Evolutionary conservation across 1,284 basidiomycete genomes (phyloP), one percentile per base, ranked within the genome.

Genomic region (Apiotrichum akiyoshidainum): DNA sequence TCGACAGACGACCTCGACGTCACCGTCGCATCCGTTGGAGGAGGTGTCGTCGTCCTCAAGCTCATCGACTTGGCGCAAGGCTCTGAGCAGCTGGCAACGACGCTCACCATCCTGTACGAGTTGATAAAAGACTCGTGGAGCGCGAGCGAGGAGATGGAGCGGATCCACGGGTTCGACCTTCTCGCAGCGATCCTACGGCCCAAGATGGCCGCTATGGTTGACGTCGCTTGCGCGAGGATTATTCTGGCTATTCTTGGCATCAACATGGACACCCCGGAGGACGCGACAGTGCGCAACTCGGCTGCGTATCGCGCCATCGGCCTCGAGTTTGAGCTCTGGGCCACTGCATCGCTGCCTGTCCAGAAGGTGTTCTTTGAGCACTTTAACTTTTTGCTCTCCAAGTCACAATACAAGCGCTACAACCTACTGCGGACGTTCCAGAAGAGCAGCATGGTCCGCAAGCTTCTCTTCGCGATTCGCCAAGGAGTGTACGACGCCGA

Each of bases 281-380:
- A 70, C 60, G 92, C 92, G 1, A 88, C 87, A 0, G 82, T 97
- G 33, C 83, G 86, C 52, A 96, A 96, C 66, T 81, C 86, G 2
- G 81, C 88, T 1, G 90, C 90, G 2, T 96, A 95, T 70, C 84
- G 85, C 47, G 83, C 87, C 1, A 83, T 97, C 46, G 88, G 90
- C 0, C 84, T 97, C 3, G 91, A 96, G 70, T 90, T 96, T 66
- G 87, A 92, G 59, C 84, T 97, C 8, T 98, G 94, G 94, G 84
- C 89, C 0, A 83, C 79, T 31, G 86, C 90, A 0, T 79, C 81
- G 1, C 69, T 78, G 5, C 86, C 87, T 42, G 86, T 97, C 31
- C 89, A 92, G 69, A 81, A 80, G 4, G 82, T 86, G 17, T 88
- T 93, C 69, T 81, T 94, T 0, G 85, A 88, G 49, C 57, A 96